phyloP scores from a whole-genome alignment of 208 protist genomes.

The Crithidia bombi region DNA sequence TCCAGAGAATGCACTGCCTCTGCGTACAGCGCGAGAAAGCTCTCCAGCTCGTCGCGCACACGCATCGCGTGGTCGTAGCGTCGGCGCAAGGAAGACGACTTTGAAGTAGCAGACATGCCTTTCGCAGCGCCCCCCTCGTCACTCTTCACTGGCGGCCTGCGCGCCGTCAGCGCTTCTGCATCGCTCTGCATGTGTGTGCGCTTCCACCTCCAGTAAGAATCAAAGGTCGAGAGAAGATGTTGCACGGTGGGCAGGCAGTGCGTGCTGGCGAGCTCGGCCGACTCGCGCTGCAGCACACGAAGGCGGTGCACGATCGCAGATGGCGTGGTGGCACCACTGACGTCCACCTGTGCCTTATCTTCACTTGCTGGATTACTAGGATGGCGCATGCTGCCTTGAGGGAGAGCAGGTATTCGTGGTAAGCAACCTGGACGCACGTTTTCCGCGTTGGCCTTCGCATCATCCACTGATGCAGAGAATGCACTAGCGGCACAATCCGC shows the following conservation, averaged over 20 bases:
- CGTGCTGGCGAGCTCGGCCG: slow-evolving; percentile 15
- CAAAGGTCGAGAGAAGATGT: slow-evolving; percentile 31
- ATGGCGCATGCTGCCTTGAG: background rate
- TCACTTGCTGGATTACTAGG: too few relatives aligned
- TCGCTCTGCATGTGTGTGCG: background rate
- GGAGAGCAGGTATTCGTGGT: background rate
- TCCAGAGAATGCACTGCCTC: slow-evolving; percentile 35
- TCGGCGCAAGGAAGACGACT: slow-evolving; percentile 20
- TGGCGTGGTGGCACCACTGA: slow-evolving; percentile 5
- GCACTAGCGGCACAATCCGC: background rate
- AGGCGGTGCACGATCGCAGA: slow-evolving; percentile 20
- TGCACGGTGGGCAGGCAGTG: slow-evolving; percentile 16
- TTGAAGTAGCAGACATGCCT: too few relatives aligned
- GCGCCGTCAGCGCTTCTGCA: background rate
- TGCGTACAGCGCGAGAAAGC: slow-evolving; percentile 30
- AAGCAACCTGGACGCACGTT: slow-evolving; percentile 3
- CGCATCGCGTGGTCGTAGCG: slow-evolving; percentile 30
- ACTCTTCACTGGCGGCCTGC: too few relatives aligned
- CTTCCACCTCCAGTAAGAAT: slow-evolving; percentile 37
- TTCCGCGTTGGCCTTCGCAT: background rate
- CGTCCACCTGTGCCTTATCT: too few relatives aligned
- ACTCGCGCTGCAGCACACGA: slow-evolving; percentile 31
- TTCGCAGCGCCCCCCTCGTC: background rate
- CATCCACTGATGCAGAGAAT: too few relatives aligned
- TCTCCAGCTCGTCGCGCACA: slow-evolving; percentile 25